Base-by-base conservation (phyloP, 2,329 filamentous ascomycete species). In the Sporothrix variecibatus region DNA sequence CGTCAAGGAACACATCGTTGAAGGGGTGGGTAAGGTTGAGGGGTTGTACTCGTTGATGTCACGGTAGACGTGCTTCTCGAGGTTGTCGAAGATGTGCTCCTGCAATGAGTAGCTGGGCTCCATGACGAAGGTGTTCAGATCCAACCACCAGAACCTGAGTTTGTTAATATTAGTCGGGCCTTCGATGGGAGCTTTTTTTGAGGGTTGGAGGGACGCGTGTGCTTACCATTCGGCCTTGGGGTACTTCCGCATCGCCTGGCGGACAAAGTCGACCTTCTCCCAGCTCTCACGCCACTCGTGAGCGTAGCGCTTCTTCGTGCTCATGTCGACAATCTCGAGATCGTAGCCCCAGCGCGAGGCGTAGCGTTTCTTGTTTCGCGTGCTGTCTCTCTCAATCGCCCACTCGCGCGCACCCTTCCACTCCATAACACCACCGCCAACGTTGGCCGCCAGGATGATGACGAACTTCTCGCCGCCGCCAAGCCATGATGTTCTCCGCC, bases 271-370 rank as follows among this genome's bases (percentile, higher is more conserved):
- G 75, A 98, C 95, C 86, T 98, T 99, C 84, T 99, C 96, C 96
- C 96, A 99, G 82, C 95, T 97, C 84, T 99, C 96, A 80, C 96
- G 90, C 96, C 96, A 99, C 84, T 99, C 96, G 84, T 99, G 96
- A 38, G 96, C 95, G 81, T 99, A 99, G 77, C 95, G 91, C 85
- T 98, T 98, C 88, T 98, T 97, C 72, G 95, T 97, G 85, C 94
- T 95, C 95, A 99, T 97, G 82, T 99, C 97, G 78, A 97, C 94
- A 80, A 98, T 92, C 82, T 99, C 96, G 74, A 99, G 86, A 76
- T 98, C 93, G 82, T 99, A 98, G 17, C 96, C 96, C 95, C 96
- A 98, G 81, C 88, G 88, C 46, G 89, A 87, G 2, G 91, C 92
- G 80, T 99, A 99, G 80, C 92, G 93, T 81, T 92, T 92, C 86